Base-by-base conservation (phyloP, 768 basidiomycete species). In the Boletus patriciae region DNA sequence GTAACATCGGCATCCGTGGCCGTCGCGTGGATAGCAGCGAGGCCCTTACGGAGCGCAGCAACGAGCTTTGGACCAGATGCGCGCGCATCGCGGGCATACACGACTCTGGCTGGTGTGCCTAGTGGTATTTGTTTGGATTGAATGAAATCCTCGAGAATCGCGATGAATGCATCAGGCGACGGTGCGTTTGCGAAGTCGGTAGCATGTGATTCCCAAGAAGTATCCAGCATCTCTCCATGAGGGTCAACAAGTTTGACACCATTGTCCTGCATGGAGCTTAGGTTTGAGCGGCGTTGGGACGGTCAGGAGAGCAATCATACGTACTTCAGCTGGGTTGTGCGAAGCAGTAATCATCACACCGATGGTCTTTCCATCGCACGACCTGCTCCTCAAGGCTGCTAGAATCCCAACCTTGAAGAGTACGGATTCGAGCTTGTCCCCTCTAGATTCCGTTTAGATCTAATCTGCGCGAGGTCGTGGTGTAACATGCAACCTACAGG, bases 301-400 rank as follows among this genome's bases (percentile, higher is more conserved):
- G 5, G 15, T 25, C 29, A 38, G 27, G 31, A 52, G 41, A 52
- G 4, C 29, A 3, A 49, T 33, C 43, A 49, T n/a, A 67, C 82
- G 62, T 66, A 94, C 95, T 68, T 84, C 81, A 70, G 95, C 95
- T n/a, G 97, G 96, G 71, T 99, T 99, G 74, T 99, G 97, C n/a
- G 94, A 96, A 3, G 97, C 97, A 37, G 97, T 99, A 69, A 99
- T 88, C 97, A 99, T 98, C 21, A 98, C 92, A 16, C 97, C 97
- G 64, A 99, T 90, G 25, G 87, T 88, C 69, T 87, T 89, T 27
- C 97, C 94, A 68, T 88, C 87, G n/a, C 94, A 80, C 60, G 84
- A 87, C 77, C 89, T 97, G 76, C 94, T 98, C 55, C 97, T 78
- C 48, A 99, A 79, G 7, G 83, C 91, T 44, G 97, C 97, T 18